Base-by-base conservation (phyloP, 2,329 filamentous ascomycete species). In the Colletotrichum chlorophyti region DNA sequence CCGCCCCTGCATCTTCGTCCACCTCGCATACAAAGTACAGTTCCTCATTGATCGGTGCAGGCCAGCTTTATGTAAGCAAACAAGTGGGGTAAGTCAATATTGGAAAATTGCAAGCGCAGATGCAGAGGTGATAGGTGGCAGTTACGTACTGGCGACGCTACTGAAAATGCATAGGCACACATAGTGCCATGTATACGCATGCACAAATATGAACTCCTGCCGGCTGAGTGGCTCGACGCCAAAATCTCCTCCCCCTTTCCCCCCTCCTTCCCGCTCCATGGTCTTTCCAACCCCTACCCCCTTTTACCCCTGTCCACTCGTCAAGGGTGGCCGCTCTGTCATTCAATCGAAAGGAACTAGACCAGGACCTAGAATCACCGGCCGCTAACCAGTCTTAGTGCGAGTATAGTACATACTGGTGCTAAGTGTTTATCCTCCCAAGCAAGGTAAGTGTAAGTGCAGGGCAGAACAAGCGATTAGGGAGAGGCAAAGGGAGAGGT, bases 201-300 rank as follows among this genome's bases (percentile, higher is more conserved):
- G 34, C 14, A 26, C 35, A 41, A 35, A 49, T 9, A 38, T 38
- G 15, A 29, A 27, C 38, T 54, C 31, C 11, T 45, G 31, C 24
- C 31, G 31, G 55, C 50, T 59, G 32, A 31, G 54, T 54, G 49
- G 52, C 57, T 57, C 38, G 52, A 60, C 52, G 57, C 57, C 46
- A 60, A n/a, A 58, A 60, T 58, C 57, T 60, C 57, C 52, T 41
- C 45, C 52, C n/a, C n/a, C n/a, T 54, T 32, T 37, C 31, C 53
- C 53, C 57, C 55, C 29, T 42, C 55, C 55, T 15, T 19, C 19
- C 43, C n/a, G 34, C 32, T n/a, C n/a, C n/a, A n/a, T n/a, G n/a
- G n/a, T n/a, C n/a, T n/a, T n/a, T n/a, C n/a, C n/a, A n/a, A n/a
- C n/a, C n/a, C n/a, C n/a, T n/a, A n/a, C n/a, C n/a, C n/a, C n/a